Conservation (phyloP, 345 rosid species). For the Euclidium syriacum region DNA sequence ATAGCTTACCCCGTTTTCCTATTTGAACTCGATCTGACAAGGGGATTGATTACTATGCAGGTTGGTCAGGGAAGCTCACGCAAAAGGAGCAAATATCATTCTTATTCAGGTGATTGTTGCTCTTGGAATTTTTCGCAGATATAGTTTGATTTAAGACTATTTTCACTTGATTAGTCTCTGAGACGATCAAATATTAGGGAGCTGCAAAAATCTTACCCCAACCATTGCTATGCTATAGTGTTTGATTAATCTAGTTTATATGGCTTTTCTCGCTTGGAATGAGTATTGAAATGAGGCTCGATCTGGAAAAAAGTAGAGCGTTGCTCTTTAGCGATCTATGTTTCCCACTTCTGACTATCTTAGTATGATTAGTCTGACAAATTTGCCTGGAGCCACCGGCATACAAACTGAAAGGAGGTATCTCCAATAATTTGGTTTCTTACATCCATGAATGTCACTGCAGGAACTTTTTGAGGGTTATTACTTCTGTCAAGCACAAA, state of each 20-base stretch:
- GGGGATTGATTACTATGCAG: slow-evolving; percentile 32
- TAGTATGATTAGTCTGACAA: neutral
- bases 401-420: neutral
- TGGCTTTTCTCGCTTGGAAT: neutral
- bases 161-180: neutral
- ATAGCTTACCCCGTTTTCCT: neutral
- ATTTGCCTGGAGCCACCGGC: neutral
- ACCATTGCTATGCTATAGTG: neutral
- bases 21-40: slow-evolving; percentile 1
- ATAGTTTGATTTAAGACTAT: neutral
- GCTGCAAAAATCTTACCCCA: neutral
- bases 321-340: neutral
- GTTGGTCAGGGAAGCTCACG: slow-evolving; percentile 37
- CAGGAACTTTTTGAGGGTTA: slow-evolving; percentile 95
- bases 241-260: neutral
- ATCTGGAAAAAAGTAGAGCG: neutral
- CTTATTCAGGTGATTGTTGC: slow-evolving; percentile 67
- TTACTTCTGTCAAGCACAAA: slow-evolving; percentile 98
- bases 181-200: neutral
- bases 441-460: neutral
- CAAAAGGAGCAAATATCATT: slow-evolving; percentile 73
- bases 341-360: neutral
- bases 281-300: neutral
- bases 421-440: neutral
- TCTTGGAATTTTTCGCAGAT: neutral